Evolutionary conservation across 2,329 filamentous ascomycete genomes (phyloP).

Genomic region (Colletotrichum tamarilloi): DNA sequence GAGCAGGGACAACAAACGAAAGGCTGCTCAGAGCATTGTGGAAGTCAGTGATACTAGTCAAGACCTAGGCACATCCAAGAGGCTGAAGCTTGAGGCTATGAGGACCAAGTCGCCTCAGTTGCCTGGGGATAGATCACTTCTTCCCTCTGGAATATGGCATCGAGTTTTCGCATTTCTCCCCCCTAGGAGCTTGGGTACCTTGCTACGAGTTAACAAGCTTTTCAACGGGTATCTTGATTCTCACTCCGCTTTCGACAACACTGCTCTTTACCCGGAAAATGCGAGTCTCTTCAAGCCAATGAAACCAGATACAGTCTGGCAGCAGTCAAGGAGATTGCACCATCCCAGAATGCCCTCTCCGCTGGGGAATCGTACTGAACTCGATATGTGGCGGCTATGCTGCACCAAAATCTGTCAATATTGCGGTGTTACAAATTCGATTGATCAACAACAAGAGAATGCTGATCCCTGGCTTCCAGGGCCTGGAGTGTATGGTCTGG

Average conservation of each 20-base stretch:
- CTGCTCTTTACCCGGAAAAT: slow-evolving; percentile 43
- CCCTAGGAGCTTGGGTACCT: slow-evolving; percentile 70
- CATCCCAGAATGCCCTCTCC: slow-evolving; percentile 77
- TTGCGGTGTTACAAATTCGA: slow-evolving; percentile 61
- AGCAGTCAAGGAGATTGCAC: slow-evolving; percentile 72
- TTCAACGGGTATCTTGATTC: slow-evolving; percentile 72
- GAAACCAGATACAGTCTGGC: slow-evolving; percentile 77
- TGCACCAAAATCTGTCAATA: slow-evolving; percentile 74
- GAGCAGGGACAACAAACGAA: slow-evolving; percentile 10
- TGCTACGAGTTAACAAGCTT: slow-evolving; percentile 74
- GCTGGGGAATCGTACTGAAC: slow-evolving; percentile 72
- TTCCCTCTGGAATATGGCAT: slow-evolving; percentile 71
- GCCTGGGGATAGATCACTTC: background rate
- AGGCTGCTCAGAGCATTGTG: background rate
- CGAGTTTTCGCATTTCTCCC: slow-evolving; percentile 75
- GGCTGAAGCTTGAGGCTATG: background rate
- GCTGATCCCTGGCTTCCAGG: slow-evolving; percentile 67
- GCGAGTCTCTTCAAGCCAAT: slow-evolving; percentile 39
- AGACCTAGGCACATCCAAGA: slow-evolving; percentile 11
- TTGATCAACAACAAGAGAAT: slow-evolving; percentile 37
- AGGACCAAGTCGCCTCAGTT: background rate
- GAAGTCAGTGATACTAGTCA: background rate
- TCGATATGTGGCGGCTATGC: slow-evolving; percentile 81
- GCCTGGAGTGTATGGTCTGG: slow-evolving; percentile 69
- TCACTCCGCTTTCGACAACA: slow-evolving; percentile 46